Evolutionary conservation across 2,329 filamentous ascomycete genomes (phyloP).

Genomic region (Fusarium papillatum): DNA sequence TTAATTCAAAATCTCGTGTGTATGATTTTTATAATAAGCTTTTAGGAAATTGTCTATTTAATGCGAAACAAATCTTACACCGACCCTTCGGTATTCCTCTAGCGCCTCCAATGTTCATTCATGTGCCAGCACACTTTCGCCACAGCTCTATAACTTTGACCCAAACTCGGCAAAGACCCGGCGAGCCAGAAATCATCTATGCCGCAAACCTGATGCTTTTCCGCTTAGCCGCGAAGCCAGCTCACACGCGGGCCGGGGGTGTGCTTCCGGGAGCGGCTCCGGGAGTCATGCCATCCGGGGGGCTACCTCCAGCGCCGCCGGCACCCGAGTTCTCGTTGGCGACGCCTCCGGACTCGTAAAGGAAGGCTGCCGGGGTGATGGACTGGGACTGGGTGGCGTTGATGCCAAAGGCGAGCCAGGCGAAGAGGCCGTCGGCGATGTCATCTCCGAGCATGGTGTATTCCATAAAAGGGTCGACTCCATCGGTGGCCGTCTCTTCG

Average conservation of each 20-base stretch:
- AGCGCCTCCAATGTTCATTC: background rate
- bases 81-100: background rate
- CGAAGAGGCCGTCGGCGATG: conserved; percentile 65
- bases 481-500: conserved; percentile 58
- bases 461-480: conserved; percentile 70
- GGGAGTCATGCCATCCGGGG: conserved; percentile 1
- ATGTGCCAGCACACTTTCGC: background rate
- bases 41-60: background rate
- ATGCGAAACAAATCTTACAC: background rate
- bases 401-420: conserved; percentile 68
- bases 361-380: conserved; percentile 33
- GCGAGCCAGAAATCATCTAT: background rate
- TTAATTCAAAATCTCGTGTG: background rate
- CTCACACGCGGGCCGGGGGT: background rate
- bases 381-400: conserved; percentile 48
- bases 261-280: background rate
- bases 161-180: background rate
- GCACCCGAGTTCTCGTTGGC: conserved; percentile 37
- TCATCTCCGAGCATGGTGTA: conserved; percentile 69
- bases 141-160: background rate
- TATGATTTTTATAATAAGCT: background rate
- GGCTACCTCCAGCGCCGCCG: conserved; percentile 20
- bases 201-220: background rate
- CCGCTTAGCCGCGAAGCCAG: background rate
- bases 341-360: conserved; percentile 39